Evolutionary conservation across 192 early-diverging fungal species (phyloP).

Genomic region (Coemansia reversa): DNA sequence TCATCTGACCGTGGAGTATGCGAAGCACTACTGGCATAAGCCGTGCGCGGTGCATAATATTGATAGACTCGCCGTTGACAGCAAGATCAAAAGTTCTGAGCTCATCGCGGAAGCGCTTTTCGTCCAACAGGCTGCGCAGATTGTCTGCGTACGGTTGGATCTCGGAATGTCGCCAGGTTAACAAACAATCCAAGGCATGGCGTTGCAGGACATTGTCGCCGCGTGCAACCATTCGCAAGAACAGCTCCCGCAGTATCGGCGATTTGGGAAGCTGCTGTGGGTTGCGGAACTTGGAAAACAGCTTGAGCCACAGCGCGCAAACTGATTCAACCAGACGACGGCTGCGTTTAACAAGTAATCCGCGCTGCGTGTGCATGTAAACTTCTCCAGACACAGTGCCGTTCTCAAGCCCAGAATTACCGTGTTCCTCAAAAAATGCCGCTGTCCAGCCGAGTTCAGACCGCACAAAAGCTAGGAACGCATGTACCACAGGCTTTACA

Average conservation of each 20-base stretch:
- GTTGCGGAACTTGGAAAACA: conserved; percentile 41
- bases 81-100: conserved; percentile 75
- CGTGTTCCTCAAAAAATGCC: conserved; percentile 21
- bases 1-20: conserved; percentile 88
- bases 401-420: conserved; percentile 8
- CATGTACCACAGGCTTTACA: conserved; percentile 59
- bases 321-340: conserved; percentile 18
- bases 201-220: conserved; percentile 80
- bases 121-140: conserved; percentile 75
- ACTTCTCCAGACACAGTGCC: conserved; percentile 9
- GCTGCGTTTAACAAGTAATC: conserved; percentile 23
- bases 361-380: conserved; percentile 18
- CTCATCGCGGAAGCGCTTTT: conserved; percentile 89
- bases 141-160: conserved; percentile 74
- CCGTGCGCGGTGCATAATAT: conserved; percentile 64
- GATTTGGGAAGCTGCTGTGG: conserved; percentile 31
- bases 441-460: conserved; percentile 38
- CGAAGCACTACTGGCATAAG: conserved; percentile 77
- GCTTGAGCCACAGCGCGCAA: conserved; percentile 32
- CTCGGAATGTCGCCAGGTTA: conserved; percentile 73
- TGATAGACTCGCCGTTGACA: conserved; percentile 59
- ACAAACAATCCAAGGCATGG: conserved; percentile 78
- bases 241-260: conserved; percentile 36
- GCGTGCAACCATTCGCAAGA: conserved; percentile 72
- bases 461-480: conserved; percentile 63